A percentile compares a stretch with the other conserved stretches of the same genome.
These are phyloP conservation scores for Margaritispora aquatica DNA, from an alignment of 495 filamentous ascomycete genomes.

Conservation along the genomic window DNA sequence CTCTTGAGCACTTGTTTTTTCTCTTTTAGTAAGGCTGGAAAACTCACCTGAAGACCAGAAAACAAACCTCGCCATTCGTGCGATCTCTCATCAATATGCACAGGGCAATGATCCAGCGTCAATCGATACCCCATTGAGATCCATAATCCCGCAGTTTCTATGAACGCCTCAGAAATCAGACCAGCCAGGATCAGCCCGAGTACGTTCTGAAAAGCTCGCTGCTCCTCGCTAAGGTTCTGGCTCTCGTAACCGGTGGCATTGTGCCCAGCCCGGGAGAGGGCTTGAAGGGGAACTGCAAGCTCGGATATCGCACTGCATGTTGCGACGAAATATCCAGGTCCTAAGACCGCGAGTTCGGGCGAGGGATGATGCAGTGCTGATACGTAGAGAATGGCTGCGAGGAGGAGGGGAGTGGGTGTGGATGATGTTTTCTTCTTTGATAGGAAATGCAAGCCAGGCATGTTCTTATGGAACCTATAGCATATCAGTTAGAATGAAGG, in stretches of 20 bases:
- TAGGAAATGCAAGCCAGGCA: constrained; percentile 35
- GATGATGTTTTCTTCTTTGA: constrained; percentile 29
- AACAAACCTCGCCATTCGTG: constrained; percentile 33
- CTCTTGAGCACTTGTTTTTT: not conserved
- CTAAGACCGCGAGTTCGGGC: constrained; percentile 24
- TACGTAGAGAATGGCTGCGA: constrained; percentile 36
- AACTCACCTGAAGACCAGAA: constrained; percentile 32
- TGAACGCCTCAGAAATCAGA: constrained; percentile 33
- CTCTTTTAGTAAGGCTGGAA: not conserved
- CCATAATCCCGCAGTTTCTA: constrained; percentile 33
- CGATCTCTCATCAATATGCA: constrained; percentile 18
- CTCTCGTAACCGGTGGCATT: not conserved
- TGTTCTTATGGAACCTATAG: constrained; percentile 31
- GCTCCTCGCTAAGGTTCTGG: constrained; percentile 9
- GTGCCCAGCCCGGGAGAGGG: not conserved
- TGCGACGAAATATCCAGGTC: constrained; percentile 30
- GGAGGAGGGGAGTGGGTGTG: constrained; percentile 31
- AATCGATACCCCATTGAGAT: constrained; percentile 37
- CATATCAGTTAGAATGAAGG: not conserved
- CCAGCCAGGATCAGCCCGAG: constrained; percentile 38
- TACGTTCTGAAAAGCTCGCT: constrained; percentile 30
- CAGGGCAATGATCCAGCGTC: constrained; percentile 29
- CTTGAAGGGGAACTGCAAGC: constrained; percentile 22
- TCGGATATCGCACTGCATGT: constrained; percentile 33
- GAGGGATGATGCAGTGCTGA: constrained; percentile 30